Conservation (phyloP, 108 stramenopile species). For the Cyclostephanos tholiformis region DNA sequence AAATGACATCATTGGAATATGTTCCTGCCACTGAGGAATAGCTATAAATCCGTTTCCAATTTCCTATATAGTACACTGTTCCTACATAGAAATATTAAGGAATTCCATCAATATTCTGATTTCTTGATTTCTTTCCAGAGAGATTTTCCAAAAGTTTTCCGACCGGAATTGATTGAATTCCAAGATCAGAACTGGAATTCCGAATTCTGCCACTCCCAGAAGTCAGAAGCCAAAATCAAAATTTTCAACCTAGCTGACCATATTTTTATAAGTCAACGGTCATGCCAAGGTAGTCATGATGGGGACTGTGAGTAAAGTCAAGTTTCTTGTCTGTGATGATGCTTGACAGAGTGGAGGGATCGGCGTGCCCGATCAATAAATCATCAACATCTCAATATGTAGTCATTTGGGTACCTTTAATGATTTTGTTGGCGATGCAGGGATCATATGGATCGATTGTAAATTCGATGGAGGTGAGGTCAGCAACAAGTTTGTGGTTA, state of each 20-base stretch:
- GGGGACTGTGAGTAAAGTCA: conserved; percentile 4
- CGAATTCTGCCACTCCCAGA: too few relatives aligned
- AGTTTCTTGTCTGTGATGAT: conserved; percentile 1
- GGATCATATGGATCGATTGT: conserved; percentile 43
- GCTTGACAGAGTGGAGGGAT: conserved; percentile 5
- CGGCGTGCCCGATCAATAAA: conserved; percentile 27
- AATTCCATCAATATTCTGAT: too few relatives aligned
- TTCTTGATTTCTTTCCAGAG: too few relatives aligned
- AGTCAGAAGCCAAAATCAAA: conserved; percentile 41
- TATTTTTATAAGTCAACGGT: conserved; percentile 31
- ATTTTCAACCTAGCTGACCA: too few relatives aligned
- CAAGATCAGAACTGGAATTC: too few relatives aligned
- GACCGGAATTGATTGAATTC: too few relatives aligned
- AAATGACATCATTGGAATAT: too few relatives aligned
- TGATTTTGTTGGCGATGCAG: conserved; percentile 34
- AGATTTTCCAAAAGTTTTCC: too few relatives aligned
- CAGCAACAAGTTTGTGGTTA: conserved; percentile 28
- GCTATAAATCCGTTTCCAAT: too few relatives aligned
- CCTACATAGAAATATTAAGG: too few relatives aligned
- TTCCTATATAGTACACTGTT: too few relatives aligned
- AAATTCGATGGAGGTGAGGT: conserved; percentile 30
- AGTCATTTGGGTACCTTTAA: conserved; percentile 47
- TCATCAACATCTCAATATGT: conserved; percentile 52
- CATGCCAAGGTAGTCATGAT: conserved; percentile 55
- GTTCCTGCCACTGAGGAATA: too few relatives aligned